Evolutionary conservation across 73 alveolate species (phyloP).

Genomic region (Tetrahymena thermophila): DNA sequence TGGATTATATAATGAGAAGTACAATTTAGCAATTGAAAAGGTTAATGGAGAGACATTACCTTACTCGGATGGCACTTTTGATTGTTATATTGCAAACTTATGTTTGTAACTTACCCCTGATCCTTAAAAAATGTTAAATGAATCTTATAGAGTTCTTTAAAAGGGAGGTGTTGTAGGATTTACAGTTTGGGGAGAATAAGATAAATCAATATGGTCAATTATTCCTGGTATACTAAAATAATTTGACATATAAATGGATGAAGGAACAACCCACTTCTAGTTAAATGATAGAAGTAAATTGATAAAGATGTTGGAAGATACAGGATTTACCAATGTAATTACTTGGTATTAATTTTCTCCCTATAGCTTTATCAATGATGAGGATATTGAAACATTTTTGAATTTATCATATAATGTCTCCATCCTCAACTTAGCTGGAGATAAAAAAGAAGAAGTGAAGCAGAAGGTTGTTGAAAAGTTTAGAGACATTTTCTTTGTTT

Average conservation of each 20-base stretch:
- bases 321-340: conserved; percentile 3
- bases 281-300: not conserved
- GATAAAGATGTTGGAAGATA: not conserved
- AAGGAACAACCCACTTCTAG: not conserved
- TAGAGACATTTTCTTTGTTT: no score
- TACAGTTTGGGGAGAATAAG: conserved; percentile 62
- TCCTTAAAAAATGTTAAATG: conserved; percentile 38
- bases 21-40: not conserved
- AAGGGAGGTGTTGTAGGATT: conserved; percentile 49
- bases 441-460: not conserved
- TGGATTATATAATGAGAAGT: not conserved
- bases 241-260: not conserved
- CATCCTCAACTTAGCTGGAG: not conserved
- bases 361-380: not conserved
- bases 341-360: not conserved
- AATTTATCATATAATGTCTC: not conserved
- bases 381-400: not conserved
- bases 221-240: not conserved
- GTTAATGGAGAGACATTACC: conserved; percentile 50
- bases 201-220: conserved; percentile 7
- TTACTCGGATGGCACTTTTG: conserved; percentile 38
- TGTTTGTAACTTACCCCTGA: conserved; percentile 48
- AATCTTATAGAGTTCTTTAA: conserved; percentile 53
- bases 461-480: not conserved
- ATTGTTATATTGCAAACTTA: conserved; percentile 57